Evolutionary conservation across 345 rosid species (phyloP), one percentile per base, ranked within the genome.

Genomic region (Dimocarpus longan): DNA sequence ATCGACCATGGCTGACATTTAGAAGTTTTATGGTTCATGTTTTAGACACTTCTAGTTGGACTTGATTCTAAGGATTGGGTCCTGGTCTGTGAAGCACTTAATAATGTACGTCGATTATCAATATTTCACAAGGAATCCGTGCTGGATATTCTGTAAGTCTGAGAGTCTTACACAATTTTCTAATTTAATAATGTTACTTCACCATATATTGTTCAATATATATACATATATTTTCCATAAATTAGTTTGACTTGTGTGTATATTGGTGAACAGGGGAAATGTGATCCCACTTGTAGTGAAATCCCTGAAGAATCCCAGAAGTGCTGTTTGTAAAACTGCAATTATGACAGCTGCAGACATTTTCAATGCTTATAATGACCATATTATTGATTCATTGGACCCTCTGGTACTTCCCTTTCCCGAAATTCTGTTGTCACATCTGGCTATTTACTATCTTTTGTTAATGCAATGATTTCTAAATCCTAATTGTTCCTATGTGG

Each of bases 291-390:
- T 96, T 39, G 56, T 91, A 37, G 99, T 96, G 80, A 96, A 94
- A 83, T 90, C 97, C 66, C 82, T 96, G 84, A 96, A 96, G 86
- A 96, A 94, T 85, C 99, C 99, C 60, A 93, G 98, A 87, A 94
- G 99, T 71, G 97, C 98, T 18, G 91, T 96, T 19, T 94, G 98
- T 84, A 96, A 96, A 89, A 96, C 97, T 42, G 97, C 98, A 79
- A 86, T 93, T 73, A 94, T 96, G 99, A 89, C 98, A 70, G 85
- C 94, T 75, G 87, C 94, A 44, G 98, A 96, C 82, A 85, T 96
- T 74, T 94, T 92, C 81, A 81, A 68, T 78, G 90, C 93, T n/a
- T 96, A 92, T 66, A 88, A 87, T 46, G 89, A 94, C 80, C 77
- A 80, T 73, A 83, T 94, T 46, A 87, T 91, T 78, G 97, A 93